A percentile compares a stretch with the other conserved stretches of the same genome.
These are phyloP conservation scores for Annulohypoxylon stygium DNA, from an alignment of 495 filamentous ascomycete species.

Conservation along the genomic window DNA sequence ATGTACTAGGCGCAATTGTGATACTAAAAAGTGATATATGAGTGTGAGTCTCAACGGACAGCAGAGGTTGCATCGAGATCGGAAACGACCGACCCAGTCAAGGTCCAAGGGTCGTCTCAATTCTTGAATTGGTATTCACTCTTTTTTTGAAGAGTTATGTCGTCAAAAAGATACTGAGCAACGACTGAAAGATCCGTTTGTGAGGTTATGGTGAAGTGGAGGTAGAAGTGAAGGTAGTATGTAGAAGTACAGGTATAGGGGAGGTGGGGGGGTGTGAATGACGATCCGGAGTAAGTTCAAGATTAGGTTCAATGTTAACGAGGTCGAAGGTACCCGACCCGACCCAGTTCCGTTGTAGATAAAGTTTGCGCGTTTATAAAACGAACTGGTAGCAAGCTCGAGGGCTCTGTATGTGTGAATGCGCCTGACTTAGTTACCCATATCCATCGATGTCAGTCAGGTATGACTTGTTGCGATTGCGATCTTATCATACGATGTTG, in stretches of 20 bases:
- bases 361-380: constrained; percentile 18
- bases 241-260: background rate
- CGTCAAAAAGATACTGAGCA: constrained; percentile 5
- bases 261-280: background rate
- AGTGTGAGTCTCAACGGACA: constrained; percentile 67
- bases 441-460: background rate
- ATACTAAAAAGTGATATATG: constrained; percentile 64
- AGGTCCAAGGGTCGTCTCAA: constrained; percentile 36
- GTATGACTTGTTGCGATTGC: background rate
- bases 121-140: constrained; percentile 13
- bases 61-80: constrained; percentile 61
- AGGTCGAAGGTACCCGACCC: constrained; percentile 11
- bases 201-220: background rate
- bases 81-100: constrained; percentile 36
- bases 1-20: constrained; percentile 66
- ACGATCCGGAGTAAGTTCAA: background rate
- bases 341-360: background rate
- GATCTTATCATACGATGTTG: constrained; percentile 24
- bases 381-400: background rate
- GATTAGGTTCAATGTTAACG: background rate
- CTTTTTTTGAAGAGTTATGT: constrained; percentile 14
- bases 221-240: background rate
- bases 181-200: constrained; percentile 8
- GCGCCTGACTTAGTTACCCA: constrained; percentile 13
- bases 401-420: background rate